Evolutionary conservation across 1,284 basidiomycete genomes (phyloP).

Genomic region (Trichosporon asahii): DNA sequence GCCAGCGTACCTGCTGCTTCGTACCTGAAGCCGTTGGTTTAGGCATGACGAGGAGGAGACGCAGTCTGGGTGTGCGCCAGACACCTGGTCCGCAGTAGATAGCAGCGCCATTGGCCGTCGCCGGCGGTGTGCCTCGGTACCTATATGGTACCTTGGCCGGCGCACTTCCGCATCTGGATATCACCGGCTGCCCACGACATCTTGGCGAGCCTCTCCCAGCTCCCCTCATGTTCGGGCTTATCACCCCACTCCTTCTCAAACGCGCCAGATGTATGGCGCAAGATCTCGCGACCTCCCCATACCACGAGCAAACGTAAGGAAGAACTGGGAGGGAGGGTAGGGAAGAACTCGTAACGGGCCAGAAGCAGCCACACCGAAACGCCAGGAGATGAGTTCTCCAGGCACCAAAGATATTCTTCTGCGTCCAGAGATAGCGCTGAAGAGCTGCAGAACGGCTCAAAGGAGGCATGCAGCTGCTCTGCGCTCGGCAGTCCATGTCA

Average conservation of each 20-base stretch:
- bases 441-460: background rate
- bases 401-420: background rate
- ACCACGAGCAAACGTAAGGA: background rate
- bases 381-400: background rate
- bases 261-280: background rate
- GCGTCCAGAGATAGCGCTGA: background rate
- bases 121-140: background rate
- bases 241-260: background rate
- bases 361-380: background rate
- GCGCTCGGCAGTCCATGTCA: background rate
- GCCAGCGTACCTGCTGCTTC: background rate
- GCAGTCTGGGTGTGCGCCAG: background rate
- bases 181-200: background rate
- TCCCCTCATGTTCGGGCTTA: background rate
- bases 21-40: background rate
- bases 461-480: background rate
- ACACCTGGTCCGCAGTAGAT: background rate
- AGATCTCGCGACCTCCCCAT: background rate
- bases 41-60: background rate
- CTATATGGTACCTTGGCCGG: background rate
- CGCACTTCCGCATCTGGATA: background rate
- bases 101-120: background rate
- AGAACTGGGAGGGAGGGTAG: background rate
- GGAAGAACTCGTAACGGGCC: background rate
- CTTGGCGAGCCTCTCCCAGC: background rate